These are phyloP conservation scores for Stachybotrys chartarum DNA, from an alignment of 2,329 filamentous ascomycete genomes.

Conservation along the genomic window DNA sequence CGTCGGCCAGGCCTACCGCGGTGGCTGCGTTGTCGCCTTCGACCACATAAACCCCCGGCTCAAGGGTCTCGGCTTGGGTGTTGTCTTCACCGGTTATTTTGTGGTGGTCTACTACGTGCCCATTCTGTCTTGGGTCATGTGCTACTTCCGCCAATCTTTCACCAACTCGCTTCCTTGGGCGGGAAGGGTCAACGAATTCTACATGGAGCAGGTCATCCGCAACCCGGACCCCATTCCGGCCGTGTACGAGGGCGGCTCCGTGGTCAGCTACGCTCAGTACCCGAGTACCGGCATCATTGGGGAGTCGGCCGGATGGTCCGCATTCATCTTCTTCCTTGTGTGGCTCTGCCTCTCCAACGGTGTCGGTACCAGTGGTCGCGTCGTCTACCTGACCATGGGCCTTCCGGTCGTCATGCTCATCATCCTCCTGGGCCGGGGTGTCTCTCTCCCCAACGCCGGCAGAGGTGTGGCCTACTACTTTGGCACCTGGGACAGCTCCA, in stretches of 20 bases:
- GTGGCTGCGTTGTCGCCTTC: constrained; percentile 41
- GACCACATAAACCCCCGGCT: constrained; percentile 39
- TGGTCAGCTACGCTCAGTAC: constrained; percentile 33
- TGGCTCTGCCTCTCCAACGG: constrained; percentile 52
- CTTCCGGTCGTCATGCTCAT: constrained; percentile 45
- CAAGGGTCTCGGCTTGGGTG: constrained; percentile 42
- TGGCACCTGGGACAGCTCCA: constrained; percentile 30
- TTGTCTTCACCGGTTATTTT: constrained; percentile 41
- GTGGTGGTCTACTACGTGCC: constrained; percentile 48
- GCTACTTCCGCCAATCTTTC: constrained; percentile 47
- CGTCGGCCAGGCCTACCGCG: constrained; percentile 57
- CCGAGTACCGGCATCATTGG: constrained; percentile 35
- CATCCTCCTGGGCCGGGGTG: constrained; percentile 40
- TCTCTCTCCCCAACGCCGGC: constrained; percentile 42
- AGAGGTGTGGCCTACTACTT: constrained; percentile 38
- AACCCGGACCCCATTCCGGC: constrained; percentile 5
- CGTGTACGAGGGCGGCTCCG: constrained; percentile 1
- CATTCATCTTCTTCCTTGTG: constrained; percentile 49
- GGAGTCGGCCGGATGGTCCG: constrained; percentile 45
- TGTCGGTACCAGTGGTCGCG: constrained; percentile 45
- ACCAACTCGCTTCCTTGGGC: constrained; percentile 44
- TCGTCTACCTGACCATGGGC: constrained; percentile 51
- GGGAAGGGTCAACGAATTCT: constrained; percentile 36
- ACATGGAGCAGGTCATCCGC: constrained; percentile 31
- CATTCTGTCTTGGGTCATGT: constrained; percentile 48